Base-by-base conservation (phyloP, 2,329 filamentous ascomycete genomes). In the Cryphonectria nitschkei region DNA sequence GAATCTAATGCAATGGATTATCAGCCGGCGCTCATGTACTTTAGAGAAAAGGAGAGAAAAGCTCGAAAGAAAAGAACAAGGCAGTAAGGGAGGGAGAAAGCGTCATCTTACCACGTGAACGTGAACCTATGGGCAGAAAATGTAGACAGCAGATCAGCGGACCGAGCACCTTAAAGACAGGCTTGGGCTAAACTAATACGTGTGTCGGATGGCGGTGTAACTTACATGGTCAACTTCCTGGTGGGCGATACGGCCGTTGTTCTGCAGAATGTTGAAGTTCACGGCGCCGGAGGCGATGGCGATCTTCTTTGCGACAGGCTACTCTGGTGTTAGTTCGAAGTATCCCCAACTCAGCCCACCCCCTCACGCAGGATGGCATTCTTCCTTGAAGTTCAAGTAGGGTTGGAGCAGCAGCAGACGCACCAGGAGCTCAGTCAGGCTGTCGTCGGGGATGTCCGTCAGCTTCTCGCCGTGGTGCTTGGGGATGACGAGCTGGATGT, bases 231-330 rank as follows among this genome's bases (percentile, higher is more conserved):
- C 92, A 73, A 99, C 95, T 74, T 92, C 86, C 84, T 98, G 96
- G 81, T 99, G 96, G 26, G 96, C 96, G 77, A 95, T 88, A 32
- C 88, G 86, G 67, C 96, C 96, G 78, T 99, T 99, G 84, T 99
- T 99, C 84, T 99, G 96, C 72, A 99, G 84, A 65, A 99, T 88
- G 79, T 99, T 99, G 86, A 94, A 99, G 81, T 98, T 88, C 67
- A 85, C 84, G 4, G 92, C 90, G 52, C 93, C 93, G 4, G 89
- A 90, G 39, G 94, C 95, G 29, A 85, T 82, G 65, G 92, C 94
- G 64, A 99, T 89, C 81, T 93, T 95, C 88, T 97, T 98, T 64
- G 93, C 91, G 22, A 97, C 89, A 60, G 93, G 92, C 86, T 92
- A 70, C 62, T 26, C 19, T 14, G 22, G 37, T n/a, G 61, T 54